Percentiles rank a stretch among this genome's conserved stretches.
Evolutionary conservation across 2,329 filamentous ascomycete species (phyloP).

Genomic region (Ophiostoma triangulosporum): DNA sequence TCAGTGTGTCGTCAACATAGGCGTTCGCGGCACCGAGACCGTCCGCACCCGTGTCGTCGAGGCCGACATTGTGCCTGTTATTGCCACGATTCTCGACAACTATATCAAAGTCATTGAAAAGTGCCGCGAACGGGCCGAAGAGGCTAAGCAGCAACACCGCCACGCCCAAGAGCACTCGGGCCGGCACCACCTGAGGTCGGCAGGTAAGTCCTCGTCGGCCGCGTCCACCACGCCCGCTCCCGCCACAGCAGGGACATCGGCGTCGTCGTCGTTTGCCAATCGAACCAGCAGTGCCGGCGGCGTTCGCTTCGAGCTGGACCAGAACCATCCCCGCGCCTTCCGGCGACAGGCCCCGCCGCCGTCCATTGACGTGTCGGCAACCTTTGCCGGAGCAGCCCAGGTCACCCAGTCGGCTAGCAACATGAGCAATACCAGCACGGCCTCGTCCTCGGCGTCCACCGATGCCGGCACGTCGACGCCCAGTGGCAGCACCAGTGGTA

Average conservation of each 20-base stretch:
- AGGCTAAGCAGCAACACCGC: constrained; percentile 60
- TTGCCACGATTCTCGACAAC: constrained; percentile 94
- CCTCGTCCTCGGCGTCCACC: background rate
- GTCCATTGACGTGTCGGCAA: constrained; percentile 62
- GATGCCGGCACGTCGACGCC: background rate
- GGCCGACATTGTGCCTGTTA: constrained; percentile 97
- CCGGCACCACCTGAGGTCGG: constrained; percentile 35
- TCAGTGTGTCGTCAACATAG: constrained; percentile 98
- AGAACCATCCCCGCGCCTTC: constrained; percentile 32
- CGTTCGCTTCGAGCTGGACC: constrained; percentile 25
- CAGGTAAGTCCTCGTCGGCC: constrained; percentile 36
- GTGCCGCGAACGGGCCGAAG: constrained; percentile 73
- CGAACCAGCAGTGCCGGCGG: background rate
- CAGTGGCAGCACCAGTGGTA: too few relatives aligned
- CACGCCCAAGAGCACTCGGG: constrained; percentile 31
- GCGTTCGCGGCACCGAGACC: constrained; percentile 84
- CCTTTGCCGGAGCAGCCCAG: constrained; percentile 26
- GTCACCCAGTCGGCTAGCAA: background rate
- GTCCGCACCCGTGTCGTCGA: constrained; percentile 93
- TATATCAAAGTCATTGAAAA: constrained; percentile 95
- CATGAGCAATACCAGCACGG: constrained; percentile 3
- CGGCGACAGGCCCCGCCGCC: constrained; percentile 74
- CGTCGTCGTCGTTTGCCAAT: constrained; percentile 14
- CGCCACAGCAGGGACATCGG: constrained; percentile 20
- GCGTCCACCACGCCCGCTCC: background rate